These are phyloP conservation scores for Aphanoascus verrucosus DNA, from an alignment of 2,329 filamentous ascomycete genomes.

Conservation along the genomic window DNA sequence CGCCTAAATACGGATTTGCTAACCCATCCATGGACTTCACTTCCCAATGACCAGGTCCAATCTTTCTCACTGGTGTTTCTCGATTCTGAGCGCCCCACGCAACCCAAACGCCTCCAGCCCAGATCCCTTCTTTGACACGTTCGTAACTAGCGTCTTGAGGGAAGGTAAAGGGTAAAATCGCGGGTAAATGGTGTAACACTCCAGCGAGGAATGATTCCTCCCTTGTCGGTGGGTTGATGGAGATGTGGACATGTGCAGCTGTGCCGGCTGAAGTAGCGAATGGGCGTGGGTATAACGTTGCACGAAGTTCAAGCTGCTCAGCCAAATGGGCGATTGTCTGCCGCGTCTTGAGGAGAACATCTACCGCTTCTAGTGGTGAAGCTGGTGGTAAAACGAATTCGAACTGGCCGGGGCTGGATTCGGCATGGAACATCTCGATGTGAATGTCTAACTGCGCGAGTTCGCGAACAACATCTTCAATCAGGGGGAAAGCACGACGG, in stretches of 20 bases:
- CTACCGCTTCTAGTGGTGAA: conserved; percentile 56
- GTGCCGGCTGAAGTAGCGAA: conserved; percentile 49
- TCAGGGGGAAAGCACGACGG: conserved; percentile 45
- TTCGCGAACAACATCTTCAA: conserved; percentile 54
- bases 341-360: conserved; percentile 58
- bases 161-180: conserved; percentile 59
- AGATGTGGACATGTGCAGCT: conserved; percentile 60
- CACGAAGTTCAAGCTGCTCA: conserved; percentile 50
- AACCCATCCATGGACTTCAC: conserved; percentile 22
- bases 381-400: conserved; percentile 60
- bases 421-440: conserved; percentile 63
- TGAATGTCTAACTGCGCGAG: conserved; percentile 54
- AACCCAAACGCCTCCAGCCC: conserved; percentile 70
- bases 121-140: conserved; percentile 56
- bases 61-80: conserved; percentile 20
- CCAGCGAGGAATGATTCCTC: conserved; percentile 59
- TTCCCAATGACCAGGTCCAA: conserved; percentile 20
- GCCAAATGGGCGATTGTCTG: conserved; percentile 58
- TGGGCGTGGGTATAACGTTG: conserved; percentile 66
- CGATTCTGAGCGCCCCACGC: conserved; percentile 61
- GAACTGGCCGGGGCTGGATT: conserved; percentile 63
- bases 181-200: conserved; percentile 54
- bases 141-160: conserved; percentile 57
- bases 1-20: conserved; percentile 22
- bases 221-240: conserved; percentile 46